These are phyloP conservation scores for Aspergillus intermedius DNA, from an alignment of 2,329 filamentous ascomycete genomes.

Conservation along the genomic window DNA sequence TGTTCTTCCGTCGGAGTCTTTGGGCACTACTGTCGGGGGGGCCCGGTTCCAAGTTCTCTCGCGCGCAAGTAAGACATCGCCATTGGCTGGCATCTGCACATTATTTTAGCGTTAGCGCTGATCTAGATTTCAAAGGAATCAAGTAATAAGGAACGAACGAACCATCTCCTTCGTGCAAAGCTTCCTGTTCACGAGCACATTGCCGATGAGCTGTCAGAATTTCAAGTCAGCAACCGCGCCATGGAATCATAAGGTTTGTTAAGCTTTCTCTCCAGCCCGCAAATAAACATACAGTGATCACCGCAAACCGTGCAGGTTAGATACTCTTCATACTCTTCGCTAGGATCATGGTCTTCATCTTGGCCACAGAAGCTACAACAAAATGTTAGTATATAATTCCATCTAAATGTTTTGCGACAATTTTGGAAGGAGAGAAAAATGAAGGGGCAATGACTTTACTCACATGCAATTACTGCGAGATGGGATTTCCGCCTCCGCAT, in stretches of 20 bases:
- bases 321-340: slow-evolving; percentile 72
- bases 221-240: slow-evolving; percentile 34
- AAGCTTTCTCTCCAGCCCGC: slow-evolving; percentile 20
- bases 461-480: slow-evolving; percentile 60
- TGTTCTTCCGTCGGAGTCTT: slow-evolving; percentile 57
- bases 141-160: slow-evolving; percentile 13
- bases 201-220: slow-evolving; percentile 72
- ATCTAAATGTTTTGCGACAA: slow-evolving; percentile 12
- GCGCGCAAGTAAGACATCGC: slow-evolving; percentile 55
- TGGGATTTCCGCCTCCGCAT: slow-evolving; percentile 39
- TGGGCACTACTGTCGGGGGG: slow-evolving; percentile 17
- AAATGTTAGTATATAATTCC: slow-evolving; percentile 22
- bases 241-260: slow-evolving; percentile 20
- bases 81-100: slow-evolving; percentile 52
- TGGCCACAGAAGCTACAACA: slow-evolving; percentile 67
- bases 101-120: slow-evolving; percentile 29
- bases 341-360: slow-evolving; percentile 75
- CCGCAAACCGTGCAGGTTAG: slow-evolving; percentile 71
- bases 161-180: slow-evolving; percentile 59
- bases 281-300: slow-evolving; percentile 65
- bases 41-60: slow-evolving; percentile 33
- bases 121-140: neutral
- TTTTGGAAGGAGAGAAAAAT: slow-evolving; percentile 9
- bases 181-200: slow-evolving; percentile 70
- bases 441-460: slow-evolving; percentile 19